Evolutionary conservation across 495 filamentous ascomycete species (phyloP), one percentile per base, ranked within the genome.

Genomic region (Podospora appendiculata): DNA sequence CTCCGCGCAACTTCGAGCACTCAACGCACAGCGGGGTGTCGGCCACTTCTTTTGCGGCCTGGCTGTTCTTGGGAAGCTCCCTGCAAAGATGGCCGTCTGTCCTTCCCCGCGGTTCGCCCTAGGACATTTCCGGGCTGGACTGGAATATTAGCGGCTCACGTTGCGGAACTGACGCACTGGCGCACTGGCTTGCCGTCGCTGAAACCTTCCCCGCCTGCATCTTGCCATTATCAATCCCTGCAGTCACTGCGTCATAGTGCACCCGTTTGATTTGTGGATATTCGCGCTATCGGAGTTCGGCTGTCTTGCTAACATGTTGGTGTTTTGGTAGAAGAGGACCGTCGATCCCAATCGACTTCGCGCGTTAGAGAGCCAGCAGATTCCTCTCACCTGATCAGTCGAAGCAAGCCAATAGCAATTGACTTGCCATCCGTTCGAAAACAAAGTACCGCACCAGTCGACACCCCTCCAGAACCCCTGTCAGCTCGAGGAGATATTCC

Each of bases 401-500:
- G 58, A 50, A 73, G 67, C 47, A 58, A 61, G 19, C 77, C 75
- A 36, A 76, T 79, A 53, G 63, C 71, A 34, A 79, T 78, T 36
- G 65, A 75, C 48, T 48, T 70, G 4, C 74, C 74, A 17, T 16
- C 50, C 16, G 34, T 52, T 44, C 63, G 64, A 46, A 69, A 60
- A 46, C 43, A 45, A 46, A 67, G 58, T 10, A 4, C 10, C 54
- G 56, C 65, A 16, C 54, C 66, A 45, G 57, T 65, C 14, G 69
- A 69, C 50, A 78, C 69, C 12, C 69, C 67, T 8, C 58, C 66
- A 8, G 61, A 62, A 25, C 72, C 74, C 9, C 60, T 79, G 39
- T 74, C 75, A 32, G 76, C 71, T 33, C 64, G 77, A 48, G 77
- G 76, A 32, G 77, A 80, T 62, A 52, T 74, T 46, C 67, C 59